Evolutionary conservation across 2,329 filamentous ascomycete species (phyloP).

Genomic region (Fusarium sp.): DNA sequence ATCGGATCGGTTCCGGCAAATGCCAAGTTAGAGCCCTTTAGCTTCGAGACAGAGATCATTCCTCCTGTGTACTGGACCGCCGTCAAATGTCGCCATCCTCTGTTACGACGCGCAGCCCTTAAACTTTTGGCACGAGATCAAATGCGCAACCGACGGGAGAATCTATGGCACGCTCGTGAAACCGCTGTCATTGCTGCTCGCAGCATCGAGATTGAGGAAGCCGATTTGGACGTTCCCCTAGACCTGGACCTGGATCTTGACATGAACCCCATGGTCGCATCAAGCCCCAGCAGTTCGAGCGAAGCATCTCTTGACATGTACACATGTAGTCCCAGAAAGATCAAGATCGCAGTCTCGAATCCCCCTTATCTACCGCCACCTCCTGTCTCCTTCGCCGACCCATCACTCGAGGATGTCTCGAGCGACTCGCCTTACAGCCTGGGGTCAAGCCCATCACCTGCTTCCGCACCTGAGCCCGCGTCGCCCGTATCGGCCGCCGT

Average conservation of each 20-base stretch:
- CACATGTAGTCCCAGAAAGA: constrained; percentile 5
- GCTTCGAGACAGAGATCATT: constrained; percentile 59
- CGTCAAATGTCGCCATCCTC: constrained; percentile 58
- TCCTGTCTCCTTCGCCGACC: constrained; percentile 34
- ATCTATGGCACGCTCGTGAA: constrained; percentile 55
- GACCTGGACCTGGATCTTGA: neutral
- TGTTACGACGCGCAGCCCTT: constrained; percentile 56
- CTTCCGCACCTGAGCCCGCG: constrained; percentile 5
- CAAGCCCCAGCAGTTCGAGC: neutral
- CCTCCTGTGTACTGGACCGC: constrained; percentile 59
- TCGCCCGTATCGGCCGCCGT: constrained; percentile 34
- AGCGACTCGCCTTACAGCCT: neutral
- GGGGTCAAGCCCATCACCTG: constrained; percentile 16
- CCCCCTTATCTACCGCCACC: constrained; percentile 29
- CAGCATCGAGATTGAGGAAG: constrained; percentile 56
- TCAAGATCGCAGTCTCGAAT: constrained; percentile 24
- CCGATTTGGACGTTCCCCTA: neutral
- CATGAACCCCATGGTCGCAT: neutral
- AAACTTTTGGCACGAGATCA: constrained; percentile 52
- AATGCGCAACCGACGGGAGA: constrained; percentile 54
- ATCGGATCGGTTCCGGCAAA: constrained; percentile 35
- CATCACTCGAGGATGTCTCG: constrained; percentile 10
- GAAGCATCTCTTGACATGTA: constrained; percentile 5
- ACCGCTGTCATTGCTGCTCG: constrained; percentile 52
- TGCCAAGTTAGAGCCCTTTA: constrained; percentile 50